phyloP scores from a whole-genome alignment of 495 filamentous ascomycete genomes.

The Aspergillus campestris region DNA sequence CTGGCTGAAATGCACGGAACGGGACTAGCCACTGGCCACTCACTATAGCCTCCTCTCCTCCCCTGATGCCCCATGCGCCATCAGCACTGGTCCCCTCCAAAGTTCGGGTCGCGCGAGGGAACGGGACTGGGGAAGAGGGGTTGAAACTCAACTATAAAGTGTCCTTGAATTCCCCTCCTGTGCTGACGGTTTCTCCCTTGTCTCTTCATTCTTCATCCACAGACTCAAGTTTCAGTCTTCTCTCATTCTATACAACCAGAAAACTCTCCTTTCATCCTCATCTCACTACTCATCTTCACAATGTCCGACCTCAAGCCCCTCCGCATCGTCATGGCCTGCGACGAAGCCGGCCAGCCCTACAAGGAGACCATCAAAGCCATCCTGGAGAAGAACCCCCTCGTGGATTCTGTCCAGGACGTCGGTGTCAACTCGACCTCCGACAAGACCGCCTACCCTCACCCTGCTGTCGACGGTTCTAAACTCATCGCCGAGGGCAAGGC shows the following conservation, averaged over 20 bases:
- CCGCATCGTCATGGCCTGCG: constrained; percentile 53
- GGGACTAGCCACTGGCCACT: too few species aligned
- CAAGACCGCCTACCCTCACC: constrained; percentile 79
- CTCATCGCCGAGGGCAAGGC: constrained; percentile 58
- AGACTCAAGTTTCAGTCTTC: background rate
- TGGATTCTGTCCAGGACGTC: constrained; percentile 60
- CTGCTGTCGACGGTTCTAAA: constrained; percentile 61
- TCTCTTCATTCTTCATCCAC: background rate
- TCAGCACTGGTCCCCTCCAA: too few species aligned
- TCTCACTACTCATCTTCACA: constrained; percentile 4
- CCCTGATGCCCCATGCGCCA: too few species aligned
- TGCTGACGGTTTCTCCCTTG: background rate
- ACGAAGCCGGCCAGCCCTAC: constrained; percentile 72
- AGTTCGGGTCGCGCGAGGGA: too few species aligned
- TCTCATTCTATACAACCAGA: background rate
- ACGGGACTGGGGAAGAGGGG: too few species aligned
- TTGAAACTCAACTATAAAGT: background rate
- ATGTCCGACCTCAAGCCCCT: constrained; percentile 40
- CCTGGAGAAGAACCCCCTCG: constrained; percentile 57
- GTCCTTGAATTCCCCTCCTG: background rate
- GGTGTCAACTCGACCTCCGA: constrained; percentile 57
- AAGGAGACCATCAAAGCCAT: constrained; percentile 70
- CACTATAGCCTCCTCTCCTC: too few species aligned
- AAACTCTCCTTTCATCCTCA: background rate
- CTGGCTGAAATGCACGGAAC: too few species aligned